These are phyloP conservation scores for Pyricularia pennisetigena DNA, from an alignment of 2,329 filamentous ascomycete genomes.

Conservation along the genomic window DNA sequence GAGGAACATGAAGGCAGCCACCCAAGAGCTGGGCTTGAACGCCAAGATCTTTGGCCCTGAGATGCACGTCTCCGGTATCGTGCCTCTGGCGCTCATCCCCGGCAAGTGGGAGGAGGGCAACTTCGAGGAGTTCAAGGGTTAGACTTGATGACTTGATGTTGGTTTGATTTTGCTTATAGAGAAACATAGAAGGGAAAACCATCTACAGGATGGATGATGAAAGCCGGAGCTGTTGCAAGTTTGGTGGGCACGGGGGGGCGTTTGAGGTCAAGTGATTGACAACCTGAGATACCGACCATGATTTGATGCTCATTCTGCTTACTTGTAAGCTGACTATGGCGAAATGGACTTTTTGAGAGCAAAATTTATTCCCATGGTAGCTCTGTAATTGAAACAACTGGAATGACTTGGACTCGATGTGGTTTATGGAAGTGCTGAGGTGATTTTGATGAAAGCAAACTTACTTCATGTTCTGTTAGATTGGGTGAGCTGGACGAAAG, in stretches of 20 bases:
- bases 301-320: background rate
- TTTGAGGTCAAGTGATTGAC: background rate
- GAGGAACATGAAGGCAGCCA: conserved; percentile 98
- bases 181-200: background rate
- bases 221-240: background rate
- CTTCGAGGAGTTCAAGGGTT: conserved; percentile 50
- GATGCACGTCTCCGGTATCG: conserved; percentile 97
- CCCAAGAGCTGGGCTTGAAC: conserved; percentile 78
- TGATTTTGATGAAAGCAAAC: background rate
- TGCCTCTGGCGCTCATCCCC: conserved; percentile 74
- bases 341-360: background rate
- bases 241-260: background rate
- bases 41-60: conserved; percentile 59
- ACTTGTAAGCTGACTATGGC: conserved; percentile 2
- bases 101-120: conserved; percentile 54
- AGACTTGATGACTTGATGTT: conserved; percentile 15
- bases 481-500: background rate
- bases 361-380: background rate
- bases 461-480: background rate
- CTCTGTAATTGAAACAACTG: conserved; percentile 4
- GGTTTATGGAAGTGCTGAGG: background rate
- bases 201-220: background rate
- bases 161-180: background rate
- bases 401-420: background rate
- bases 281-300: background rate